phyloP scores from a whole-genome alignment of 192 early-diverging fungal species.

The Phlyctochytrium arcticum region DNA sequence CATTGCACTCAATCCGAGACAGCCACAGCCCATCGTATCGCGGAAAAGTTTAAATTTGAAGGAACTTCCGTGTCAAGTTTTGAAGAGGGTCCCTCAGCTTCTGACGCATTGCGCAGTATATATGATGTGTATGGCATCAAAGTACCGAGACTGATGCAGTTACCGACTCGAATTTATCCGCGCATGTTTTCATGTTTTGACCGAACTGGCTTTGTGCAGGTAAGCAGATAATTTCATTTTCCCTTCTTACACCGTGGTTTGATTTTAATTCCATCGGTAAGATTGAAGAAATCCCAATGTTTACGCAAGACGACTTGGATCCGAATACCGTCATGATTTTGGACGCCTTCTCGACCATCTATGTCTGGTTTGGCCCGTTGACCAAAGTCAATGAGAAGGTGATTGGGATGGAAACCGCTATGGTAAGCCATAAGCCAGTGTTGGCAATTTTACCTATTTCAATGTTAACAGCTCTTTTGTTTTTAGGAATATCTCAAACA shows the following conservation, averaged over 20 bases:
- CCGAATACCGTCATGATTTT: slow-evolving; percentile 24
- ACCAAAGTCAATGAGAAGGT: slow-evolving; percentile 19
- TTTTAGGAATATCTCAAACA: neutral
- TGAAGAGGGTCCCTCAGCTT: neutral
- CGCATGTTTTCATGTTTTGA: slow-evolving; percentile 1
- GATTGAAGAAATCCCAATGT: slow-evolving; percentile 16
- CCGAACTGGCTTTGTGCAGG: slow-evolving; percentile 12
- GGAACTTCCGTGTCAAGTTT: neutral
- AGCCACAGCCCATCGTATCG: neutral
- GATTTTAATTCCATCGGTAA: neutral
- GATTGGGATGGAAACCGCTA: slow-evolving; percentile 17
- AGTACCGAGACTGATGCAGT: neutral
- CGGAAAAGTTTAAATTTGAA: neutral
- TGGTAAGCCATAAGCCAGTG: neutral
- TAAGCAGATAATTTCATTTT: neutral
- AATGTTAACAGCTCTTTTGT: neutral
- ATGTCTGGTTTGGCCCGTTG: slow-evolving; percentile 28
- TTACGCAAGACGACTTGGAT: slow-evolving; percentile 32
- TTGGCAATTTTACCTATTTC: too few relatives aligned
- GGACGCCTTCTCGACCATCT: slow-evolving; percentile 10
- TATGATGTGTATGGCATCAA: neutral
- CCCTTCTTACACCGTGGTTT: neutral
- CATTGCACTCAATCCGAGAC: neutral
- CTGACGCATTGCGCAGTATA: neutral
- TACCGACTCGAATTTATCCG: neutral